Evolutionary conservation across 2,329 filamentous ascomycete species (phyloP).

Genomic region (Ploettnerulaceae sp.): DNA sequence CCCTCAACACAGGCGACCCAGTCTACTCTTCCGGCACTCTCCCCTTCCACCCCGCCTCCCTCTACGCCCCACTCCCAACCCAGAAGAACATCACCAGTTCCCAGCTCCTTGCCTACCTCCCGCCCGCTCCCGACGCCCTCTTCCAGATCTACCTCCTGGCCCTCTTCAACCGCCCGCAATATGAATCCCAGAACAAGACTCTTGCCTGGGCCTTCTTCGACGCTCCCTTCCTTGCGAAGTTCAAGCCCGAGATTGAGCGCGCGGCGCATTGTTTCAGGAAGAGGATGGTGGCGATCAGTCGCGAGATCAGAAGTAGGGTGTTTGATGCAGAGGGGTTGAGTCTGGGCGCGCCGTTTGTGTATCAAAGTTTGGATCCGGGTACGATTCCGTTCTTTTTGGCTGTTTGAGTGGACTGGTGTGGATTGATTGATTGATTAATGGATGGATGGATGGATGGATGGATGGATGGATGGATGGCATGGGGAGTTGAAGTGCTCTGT

Average conservation of each 20-base stretch:
- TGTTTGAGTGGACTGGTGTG: not conserved
- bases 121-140: constrained; percentile 32
- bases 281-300: constrained; percentile 38
- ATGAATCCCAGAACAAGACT: constrained; percentile 35
- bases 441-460: not conserved
- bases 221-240: constrained; percentile 32
- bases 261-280: constrained; percentile 37
- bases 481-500: too few species aligned
- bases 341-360: constrained; percentile 46
- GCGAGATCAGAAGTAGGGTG: constrained; percentile 33
- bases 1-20: constrained; percentile 41
- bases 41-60: constrained; percentile 40
- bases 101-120: constrained; percentile 37
- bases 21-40: constrained; percentile 36
- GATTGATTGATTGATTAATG: not conserved
- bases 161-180: constrained; percentile 39
- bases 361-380: constrained; percentile 19
- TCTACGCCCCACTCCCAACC: constrained; percentile 38
- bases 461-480: not conserved
- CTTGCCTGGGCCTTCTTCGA: constrained; percentile 41
- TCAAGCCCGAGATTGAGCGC: constrained; percentile 25
- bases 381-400: constrained; percentile 14
- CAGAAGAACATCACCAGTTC: constrained; percentile 35
- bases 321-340: constrained; percentile 42
- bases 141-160: constrained; percentile 37